phyloP scores from a whole-genome alignment of 352 stramenopile genomes.

The Stramenopiles sp. region DNA sequence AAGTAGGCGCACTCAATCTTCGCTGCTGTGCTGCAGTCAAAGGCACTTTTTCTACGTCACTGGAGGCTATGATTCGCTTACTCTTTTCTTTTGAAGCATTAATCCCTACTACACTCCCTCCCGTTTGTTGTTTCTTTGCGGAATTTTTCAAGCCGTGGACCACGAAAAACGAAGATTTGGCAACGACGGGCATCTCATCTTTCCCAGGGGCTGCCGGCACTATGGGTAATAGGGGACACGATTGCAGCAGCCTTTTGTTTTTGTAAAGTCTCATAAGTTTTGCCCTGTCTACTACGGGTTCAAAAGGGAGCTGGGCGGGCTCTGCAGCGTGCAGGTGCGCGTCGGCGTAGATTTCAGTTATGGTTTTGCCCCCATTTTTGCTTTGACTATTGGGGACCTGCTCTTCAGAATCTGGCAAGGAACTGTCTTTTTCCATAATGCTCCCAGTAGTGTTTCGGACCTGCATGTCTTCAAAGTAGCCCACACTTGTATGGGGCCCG shows the following conservation, averaged over 20 bases:
- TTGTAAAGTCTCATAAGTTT: neutral
- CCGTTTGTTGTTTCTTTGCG: neutral
- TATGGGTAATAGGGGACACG: constrained; percentile 5
- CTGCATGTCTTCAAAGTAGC: no score
- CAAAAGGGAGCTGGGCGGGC: neutral
- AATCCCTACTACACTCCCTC: neutral
- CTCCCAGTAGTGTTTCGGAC: no score
- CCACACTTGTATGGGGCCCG: no score
- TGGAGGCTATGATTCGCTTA: neutral
- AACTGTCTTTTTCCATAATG: no score
- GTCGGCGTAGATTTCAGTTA: neutral
- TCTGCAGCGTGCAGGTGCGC: neutral
- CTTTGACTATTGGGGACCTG: no score
- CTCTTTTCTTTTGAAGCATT: neutral
- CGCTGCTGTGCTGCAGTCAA: no score
- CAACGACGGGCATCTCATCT: neutral
- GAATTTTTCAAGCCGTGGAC: neutral
- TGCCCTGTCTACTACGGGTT: neutral
- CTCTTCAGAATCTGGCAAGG: no score
- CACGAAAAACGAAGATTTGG: neutral
- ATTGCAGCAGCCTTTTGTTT: neutral
- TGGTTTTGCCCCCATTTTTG: no score
- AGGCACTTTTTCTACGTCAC: neutral
- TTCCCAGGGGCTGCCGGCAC: neutral
- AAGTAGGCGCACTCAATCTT: no score